Base-by-base conservation (phyloP, 768 basidiomycete genomes). In the Boletus reticuloceps region DNA sequence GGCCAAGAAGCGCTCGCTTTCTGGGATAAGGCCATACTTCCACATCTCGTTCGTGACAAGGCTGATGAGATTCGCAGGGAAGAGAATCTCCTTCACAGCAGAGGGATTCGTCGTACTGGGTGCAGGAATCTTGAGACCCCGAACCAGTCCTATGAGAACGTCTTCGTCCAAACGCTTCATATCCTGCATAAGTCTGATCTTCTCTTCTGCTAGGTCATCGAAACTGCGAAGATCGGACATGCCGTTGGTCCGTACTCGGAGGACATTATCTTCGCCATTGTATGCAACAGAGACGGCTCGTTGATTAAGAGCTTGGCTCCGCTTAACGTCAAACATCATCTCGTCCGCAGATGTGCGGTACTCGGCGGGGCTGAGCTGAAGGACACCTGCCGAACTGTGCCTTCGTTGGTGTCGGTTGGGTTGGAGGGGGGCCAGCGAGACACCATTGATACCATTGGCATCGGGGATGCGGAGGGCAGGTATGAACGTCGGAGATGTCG, bases 31-130 rank as follows among this genome's bases (percentile, higher is more conserved):
- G 47, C 95, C 94, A 65, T 96, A 94, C 74, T 97, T 98, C 97
- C 97, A 98, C 97, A 99, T 99, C 74, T 98, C 97, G 72, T 99
- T 99, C n/a, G 94, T 96, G 61, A 97, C 88, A 45, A 98, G 77
- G 68, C 91, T 93, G 73, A 99, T 98, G 56, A 99, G 83, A 71
- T 98, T 98, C 25, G 97, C 95, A 12, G 97, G 97, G 86, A 99
- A 99, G 40, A 99, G 80, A 51, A 99, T 94, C 71, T 99, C 97
- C 74, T 98, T 98, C 58, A 93, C 86, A 19, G 88, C 86, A n/a
- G 94, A 91, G 1, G 94, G 91, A 65, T 90, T 96, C 44, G 89
- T 89, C 42, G 92, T 76, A 65, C 88, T 94, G 1, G 96, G 93
- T 27, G 87, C 82, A 32, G 95, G 94, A 51, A 98, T 95, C 77